Percentiles rank a stretch among this genome's conserved stretches.
phyloP scores from a whole-genome alignment of 441 rosid genomes.

The Croton laevigatus region DNA sequence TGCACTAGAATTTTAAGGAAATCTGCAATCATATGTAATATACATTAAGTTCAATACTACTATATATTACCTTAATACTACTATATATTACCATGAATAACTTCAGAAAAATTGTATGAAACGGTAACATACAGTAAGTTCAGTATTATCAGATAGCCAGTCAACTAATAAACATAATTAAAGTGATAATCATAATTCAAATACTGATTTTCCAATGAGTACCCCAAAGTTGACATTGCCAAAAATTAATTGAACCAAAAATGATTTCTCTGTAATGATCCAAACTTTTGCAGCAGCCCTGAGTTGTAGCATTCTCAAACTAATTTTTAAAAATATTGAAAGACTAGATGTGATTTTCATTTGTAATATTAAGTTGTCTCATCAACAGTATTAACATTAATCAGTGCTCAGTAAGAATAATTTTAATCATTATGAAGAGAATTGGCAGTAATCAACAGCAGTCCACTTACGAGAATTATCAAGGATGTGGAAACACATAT shows the following conservation, averaged over 20 bases:
- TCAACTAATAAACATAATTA: too few species aligned
- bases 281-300: neutral
- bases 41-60: neutral
- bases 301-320: neutral
- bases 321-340: neutral
- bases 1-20: neutral
- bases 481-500: conserved; percentile 68
- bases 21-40: neutral
- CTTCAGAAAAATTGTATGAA: neutral
- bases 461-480: conserved; percentile 73
- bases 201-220: neutral
- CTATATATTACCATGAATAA: too few species aligned
- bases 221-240: neutral
- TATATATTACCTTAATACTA: neutral
- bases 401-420: neutral
- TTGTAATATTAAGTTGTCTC: neutral
- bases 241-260: neutral
- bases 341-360: neutral
- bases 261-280: neutral
- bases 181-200: neutral
- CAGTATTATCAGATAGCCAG: too few species aligned
- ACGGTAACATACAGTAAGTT: too few species aligned
- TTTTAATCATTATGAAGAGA: conserved; percentile 3
- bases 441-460: neutral
- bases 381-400: neutral